Percentiles rank a stretch among this genome's conserved stretches.
Conservation (phyloP, 805 yeast species). For the Gaillardinia entomophila region DNA sequence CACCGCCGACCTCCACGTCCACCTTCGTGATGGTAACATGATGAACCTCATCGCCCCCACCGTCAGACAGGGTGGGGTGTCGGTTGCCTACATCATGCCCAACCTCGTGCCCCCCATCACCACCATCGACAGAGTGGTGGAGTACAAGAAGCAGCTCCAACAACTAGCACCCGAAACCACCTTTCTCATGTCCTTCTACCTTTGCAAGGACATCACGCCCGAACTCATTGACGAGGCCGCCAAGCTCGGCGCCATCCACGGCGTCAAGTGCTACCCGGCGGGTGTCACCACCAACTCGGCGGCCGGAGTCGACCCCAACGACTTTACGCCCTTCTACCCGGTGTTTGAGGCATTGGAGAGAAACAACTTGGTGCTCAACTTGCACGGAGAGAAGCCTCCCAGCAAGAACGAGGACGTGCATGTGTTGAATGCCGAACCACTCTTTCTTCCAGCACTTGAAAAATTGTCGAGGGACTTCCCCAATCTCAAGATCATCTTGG, state of each 20-base stretch:
- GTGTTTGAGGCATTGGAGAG: constrained; percentile 84
- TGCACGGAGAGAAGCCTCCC: constrained; percentile 93
- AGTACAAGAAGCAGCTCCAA: constrained; percentile 62
- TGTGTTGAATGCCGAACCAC: constrained; percentile 90
- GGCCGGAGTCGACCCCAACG: constrained; percentile 90
- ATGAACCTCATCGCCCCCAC: constrained; percentile 89
- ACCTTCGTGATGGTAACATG: constrained; percentile 90
- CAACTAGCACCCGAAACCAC: constrained; percentile 73
- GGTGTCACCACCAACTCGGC: constrained; percentile 97
- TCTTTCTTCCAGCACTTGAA: constrained; percentile 81
- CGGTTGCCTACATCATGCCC: constrained; percentile 94
- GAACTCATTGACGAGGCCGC: constrained; percentile 81
- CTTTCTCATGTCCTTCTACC: constrained; percentile 85
- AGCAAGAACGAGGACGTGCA: constrained; percentile 59
- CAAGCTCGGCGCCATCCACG: constrained; percentile 58
- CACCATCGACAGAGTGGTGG: constrained; percentile 62
- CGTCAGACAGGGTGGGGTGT: constrained; percentile 82
- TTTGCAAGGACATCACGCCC: constrained; percentile 76
- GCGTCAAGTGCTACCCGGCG: constrained; percentile 96
- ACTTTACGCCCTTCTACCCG: constrained; percentile 83
- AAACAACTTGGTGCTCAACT: constrained; percentile 69
- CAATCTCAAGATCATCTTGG: constrained; percentile 75
- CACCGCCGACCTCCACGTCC: constrained; percentile 94
- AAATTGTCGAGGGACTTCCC: constrained; percentile 83
- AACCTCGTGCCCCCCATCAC: constrained; percentile 90